A percentile compares a stretch with the other conserved stretches of the same genome.
These are phyloP conservation scores for Pseudogymnoascus sp. DNA, from an alignment of 2,329 filamentous ascomycete genomes.

Conservation along the genomic window DNA sequence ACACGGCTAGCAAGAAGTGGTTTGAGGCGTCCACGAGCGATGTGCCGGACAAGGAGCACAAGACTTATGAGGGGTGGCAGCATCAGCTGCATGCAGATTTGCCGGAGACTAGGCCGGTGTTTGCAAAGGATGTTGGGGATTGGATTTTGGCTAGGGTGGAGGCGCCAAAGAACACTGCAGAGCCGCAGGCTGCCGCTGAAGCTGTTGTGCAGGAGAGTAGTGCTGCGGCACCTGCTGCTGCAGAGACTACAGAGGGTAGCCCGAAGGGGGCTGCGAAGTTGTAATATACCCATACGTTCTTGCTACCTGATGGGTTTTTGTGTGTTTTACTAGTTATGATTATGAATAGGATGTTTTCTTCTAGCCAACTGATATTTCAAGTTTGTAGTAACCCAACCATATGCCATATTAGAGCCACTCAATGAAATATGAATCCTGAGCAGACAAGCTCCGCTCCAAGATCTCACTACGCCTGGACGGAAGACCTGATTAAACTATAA, in stretches of 20 bases:
- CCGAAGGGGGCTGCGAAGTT: not conserved
- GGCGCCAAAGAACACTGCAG: not conserved
- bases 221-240: not conserved
- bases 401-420: not conserved
- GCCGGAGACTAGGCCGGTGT: slow-evolving; percentile 29
- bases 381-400: not conserved
- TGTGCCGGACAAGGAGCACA: slow-evolving; percentile 61
- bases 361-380: not conserved
- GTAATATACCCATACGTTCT: not conserved
- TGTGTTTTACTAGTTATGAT: not conserved
- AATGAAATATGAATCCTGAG: not conserved
- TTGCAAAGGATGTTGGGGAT: slow-evolving; percentile 48
- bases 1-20: slow-evolving; percentile 54
- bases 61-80: slow-evolving; percentile 66
- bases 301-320: not conserved
- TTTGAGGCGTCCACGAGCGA: slow-evolving; percentile 42
- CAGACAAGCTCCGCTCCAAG: not conserved
- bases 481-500: too few species aligned
- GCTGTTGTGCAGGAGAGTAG: not conserved
- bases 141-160: slow-evolving; percentile 51
- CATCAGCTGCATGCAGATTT: slow-evolving; percentile 63
- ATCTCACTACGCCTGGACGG: too few species aligned
- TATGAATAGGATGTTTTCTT: not conserved
- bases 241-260: not conserved
- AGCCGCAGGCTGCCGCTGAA: not conserved